Conservation (phyloP, 2,329 filamentous ascomycete species). For the Pseudodiploospora longispora region DNA sequence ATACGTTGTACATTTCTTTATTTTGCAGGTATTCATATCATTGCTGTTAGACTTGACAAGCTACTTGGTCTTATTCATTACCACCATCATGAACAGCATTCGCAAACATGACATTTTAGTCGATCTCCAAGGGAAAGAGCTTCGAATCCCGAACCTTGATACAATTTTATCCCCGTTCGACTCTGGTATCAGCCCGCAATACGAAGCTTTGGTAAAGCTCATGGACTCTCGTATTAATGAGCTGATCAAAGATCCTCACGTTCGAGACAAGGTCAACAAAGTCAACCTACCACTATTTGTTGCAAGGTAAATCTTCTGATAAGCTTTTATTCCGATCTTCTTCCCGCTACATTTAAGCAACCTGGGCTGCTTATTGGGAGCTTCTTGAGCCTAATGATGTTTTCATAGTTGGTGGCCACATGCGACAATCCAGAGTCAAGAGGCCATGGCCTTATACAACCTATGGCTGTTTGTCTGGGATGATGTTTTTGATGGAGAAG, state of each 20-base stretch:
- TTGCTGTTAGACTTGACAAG: too few species aligned
- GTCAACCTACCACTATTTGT: neutral
- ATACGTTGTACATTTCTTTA: too few species aligned
- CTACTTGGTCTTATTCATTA: too few species aligned
- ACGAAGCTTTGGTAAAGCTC: neutral
- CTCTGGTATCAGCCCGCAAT: neutral
- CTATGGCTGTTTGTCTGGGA: neutral
- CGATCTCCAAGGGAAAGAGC: neutral
- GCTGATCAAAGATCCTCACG: neutral
- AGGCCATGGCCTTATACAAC: neutral
- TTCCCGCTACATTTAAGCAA: too few species aligned
- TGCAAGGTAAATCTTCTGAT: neutral
- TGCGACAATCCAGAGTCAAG: neutral
- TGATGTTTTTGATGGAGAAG: neutral
- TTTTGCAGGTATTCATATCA: too few species aligned
- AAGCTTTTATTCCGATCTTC: too few species aligned
- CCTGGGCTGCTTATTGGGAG: neutral
- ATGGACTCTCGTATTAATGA: neutral
- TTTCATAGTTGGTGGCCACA: neutral
- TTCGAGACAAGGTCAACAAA: neutral
- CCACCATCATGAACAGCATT: too few species aligned
- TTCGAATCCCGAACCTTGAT: neutral
- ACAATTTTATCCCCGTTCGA: neutral
- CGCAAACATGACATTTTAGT: neutral
- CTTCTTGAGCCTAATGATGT: neutral